These are phyloP conservation scores for Symbiodinium natans DNA, from an alignment of 73 alveolate species.

Conservation along the genomic window DNA sequence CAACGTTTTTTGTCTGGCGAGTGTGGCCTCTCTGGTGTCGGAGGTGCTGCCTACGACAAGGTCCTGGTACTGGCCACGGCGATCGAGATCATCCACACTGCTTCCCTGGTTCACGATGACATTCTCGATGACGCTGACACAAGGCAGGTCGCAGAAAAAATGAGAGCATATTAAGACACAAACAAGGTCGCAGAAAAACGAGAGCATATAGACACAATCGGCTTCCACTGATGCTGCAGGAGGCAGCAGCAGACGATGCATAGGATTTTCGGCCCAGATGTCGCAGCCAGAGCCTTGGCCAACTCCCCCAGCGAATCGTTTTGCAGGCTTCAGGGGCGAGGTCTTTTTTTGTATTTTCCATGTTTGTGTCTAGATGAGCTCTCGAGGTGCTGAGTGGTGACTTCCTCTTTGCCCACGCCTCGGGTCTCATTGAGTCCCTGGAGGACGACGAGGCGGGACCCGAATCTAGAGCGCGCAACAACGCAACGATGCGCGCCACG, in stretches of 20 bases:
- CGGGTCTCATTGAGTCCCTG: slow-evolving; percentile 69
- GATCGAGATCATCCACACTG: slow-evolving; percentile 76
- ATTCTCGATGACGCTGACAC: slow-evolving; percentile 74
- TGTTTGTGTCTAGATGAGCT: no score
- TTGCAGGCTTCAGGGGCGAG: background rate
- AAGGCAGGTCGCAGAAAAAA: background rate
- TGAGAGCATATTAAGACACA: no score
- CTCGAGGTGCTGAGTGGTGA: slow-evolving; percentile 16
- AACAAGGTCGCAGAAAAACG: no score
- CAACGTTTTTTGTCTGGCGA: no score
- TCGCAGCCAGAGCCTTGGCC: slow-evolving; percentile 20
- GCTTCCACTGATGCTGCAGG: background rate
- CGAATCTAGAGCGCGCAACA: background rate
- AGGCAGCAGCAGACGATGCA: slow-evolving; percentile 86
- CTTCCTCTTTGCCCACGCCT: slow-evolving; percentile 82
- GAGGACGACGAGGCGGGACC: slow-evolving; percentile 73
- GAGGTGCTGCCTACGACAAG: slow-evolving; percentile 17
- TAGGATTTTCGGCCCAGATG: slow-evolving; percentile 69
- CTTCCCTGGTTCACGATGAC: slow-evolving; percentile 86
- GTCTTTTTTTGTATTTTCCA: no score
- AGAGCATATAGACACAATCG: no score
- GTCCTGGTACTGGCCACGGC: slow-evolving; percentile 47
- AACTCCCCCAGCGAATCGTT: background rate
- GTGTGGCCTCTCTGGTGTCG: no score
- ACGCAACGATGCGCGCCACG: background rate